Evolutionary conservation across 306 rosid genomes (phyloP).

Genomic region (Prunus dulcis): DNA sequence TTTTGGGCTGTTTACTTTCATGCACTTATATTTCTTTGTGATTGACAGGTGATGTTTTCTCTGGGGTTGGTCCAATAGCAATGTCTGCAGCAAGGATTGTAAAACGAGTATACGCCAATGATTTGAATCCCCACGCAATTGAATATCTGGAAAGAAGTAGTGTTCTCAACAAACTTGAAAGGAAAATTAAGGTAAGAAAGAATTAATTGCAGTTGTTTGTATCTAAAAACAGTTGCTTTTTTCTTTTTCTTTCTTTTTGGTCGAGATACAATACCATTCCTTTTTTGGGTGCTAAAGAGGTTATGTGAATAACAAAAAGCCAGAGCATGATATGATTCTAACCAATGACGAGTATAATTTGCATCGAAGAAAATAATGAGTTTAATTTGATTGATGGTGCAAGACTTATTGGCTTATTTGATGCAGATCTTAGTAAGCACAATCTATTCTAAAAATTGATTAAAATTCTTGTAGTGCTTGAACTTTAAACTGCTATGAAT

Average conservation of each 20-base stretch:
- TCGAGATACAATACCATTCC: neutral
- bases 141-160: constrained; percentile 82
- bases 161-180: constrained; percentile 84
- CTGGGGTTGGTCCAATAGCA: constrained; percentile 95
- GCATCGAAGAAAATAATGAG: neutral
- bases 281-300: neutral
- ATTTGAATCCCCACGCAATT: constrained; percentile 79
- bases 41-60: constrained; percentile 84
- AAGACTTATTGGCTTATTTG: neutral
- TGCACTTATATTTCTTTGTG: constrained; percentile 15
- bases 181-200: constrained; percentile 69
- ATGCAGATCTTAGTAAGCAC: neutral
- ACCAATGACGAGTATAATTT: neutral
- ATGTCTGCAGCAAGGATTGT: constrained; percentile 81
- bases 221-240: constrained; percentile 7
- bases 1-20: constrained; percentile 18
- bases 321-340: neutral
- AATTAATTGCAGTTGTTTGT: constrained; percentile 1
- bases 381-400: neutral
- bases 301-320: neutral
- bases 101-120: constrained; percentile 86
- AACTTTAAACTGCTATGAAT: neutral
- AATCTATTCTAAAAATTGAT: neutral
- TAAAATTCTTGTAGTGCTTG: neutral
- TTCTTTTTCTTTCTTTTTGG: neutral